Conservation (phyloP, 140 eudicot species). For the Stevia rebaudiana region DNA sequence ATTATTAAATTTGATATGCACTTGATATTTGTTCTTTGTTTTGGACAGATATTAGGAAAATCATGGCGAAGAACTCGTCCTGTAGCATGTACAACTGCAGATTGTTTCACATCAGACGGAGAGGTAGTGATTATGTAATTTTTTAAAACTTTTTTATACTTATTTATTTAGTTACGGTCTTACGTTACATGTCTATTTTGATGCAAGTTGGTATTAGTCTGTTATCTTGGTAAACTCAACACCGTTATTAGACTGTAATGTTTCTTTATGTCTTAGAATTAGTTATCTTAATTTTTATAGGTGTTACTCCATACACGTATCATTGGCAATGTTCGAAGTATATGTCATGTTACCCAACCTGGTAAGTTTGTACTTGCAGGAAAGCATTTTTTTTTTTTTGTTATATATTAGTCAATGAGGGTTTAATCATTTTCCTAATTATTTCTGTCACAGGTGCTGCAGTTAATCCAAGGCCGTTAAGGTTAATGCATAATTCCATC, state of each 20-base stretch:
- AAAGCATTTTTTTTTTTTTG: neutral
- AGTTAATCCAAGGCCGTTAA: constrained; percentile 39
- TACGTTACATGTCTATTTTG: too few relatives aligned
- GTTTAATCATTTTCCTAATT: neutral
- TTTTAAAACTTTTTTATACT: neutral
- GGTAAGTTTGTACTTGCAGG: constrained; percentile 32
- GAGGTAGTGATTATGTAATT: constrained; percentile 35
- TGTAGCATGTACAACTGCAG: constrained; percentile 26
- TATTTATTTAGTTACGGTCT: neutral
- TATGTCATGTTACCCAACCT: constrained; percentile 31
- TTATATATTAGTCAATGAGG: neutral
- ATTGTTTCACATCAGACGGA: constrained; percentile 35
- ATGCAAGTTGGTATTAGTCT: constrained; percentile 5
- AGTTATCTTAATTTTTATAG: constrained; percentile 18
- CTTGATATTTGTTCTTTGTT: constrained; percentile 2
- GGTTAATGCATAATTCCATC: constrained; percentile 32
- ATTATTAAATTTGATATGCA: neutral
- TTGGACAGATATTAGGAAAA: constrained; percentile 42
- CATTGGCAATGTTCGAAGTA: constrained; percentile 28
- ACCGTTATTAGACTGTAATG: neutral
- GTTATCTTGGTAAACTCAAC: constrained; percentile 7
- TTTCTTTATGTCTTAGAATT: constrained; percentile 2
- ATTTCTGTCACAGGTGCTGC: constrained; percentile 28
- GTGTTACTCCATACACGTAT: constrained; percentile 25
- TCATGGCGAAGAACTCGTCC: constrained; percentile 39